Base-by-base conservation (phyloP, 2,329 filamentous ascomycete species). In the Dactylonectria estremocensis region DNA sequence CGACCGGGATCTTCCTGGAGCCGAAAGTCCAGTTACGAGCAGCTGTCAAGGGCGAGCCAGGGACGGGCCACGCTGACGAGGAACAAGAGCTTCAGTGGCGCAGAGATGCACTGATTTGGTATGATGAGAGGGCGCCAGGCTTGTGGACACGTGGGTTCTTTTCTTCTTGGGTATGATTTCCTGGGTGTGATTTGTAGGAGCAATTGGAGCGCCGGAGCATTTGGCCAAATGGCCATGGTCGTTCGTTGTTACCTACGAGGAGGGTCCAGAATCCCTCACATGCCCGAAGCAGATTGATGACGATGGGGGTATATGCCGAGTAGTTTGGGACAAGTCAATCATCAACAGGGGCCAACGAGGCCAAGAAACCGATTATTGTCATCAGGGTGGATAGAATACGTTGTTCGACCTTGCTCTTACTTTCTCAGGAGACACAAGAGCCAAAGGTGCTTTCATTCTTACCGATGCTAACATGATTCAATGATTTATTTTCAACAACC, bases 51-150 rank as follows among this genome's bases (percentile, higher is more conserved):
- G 59, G 79, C 79, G 37, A 86, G 83, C 63, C 77, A 84, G 67
- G 82, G 85, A 59, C 79, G 83, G 61, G 86, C 86, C 11, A 81
- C 81, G 6, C 69, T 85, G 64, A 86, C 84, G 28, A 82, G 86
- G 72, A 85, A 82, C 72, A 82, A 82, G 77, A 87, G 86, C 70
- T 87, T 85, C 64, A 82, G 84, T 14, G 85, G 85, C 2, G 77
- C 82, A 22, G 86, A 88, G 76, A 76, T 76, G 74, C 60, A 72
- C 56, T 76, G 48, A 40, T 59, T 22, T 10, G 35, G 45, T 49
- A 59, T 57, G 57, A 63, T 70, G 45, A 45, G 48, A 10, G 37
- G 71, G 69, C 63, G 61, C 57, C 59, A 46, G 60, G 49, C 35
- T 37, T 58, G 28, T 5, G 50, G 14, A 37, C 58, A 49, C 16